Conservation (phyloP, 345 rosid species). For the Eucalyptus curtisii region DNA sequence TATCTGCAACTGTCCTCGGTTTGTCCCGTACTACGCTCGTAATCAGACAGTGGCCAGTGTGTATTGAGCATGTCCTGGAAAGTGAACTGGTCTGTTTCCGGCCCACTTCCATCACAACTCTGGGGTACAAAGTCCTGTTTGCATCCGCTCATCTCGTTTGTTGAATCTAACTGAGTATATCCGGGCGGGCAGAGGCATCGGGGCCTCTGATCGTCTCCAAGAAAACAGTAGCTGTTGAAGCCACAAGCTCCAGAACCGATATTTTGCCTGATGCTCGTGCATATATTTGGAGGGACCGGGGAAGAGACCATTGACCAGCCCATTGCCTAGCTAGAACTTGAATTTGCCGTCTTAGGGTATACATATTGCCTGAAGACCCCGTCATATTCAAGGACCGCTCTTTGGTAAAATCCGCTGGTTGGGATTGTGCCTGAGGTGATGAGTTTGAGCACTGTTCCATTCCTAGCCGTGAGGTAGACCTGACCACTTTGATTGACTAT, state of each 20-base stretch:
- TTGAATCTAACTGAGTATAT: too few relatives aligned
- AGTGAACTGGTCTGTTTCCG: too few relatives aligned
- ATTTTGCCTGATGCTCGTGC: neutral
- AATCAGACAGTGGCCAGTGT: too few relatives aligned
- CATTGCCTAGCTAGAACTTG: neutral
- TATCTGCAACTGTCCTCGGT: too few relatives aligned
- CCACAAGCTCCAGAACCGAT: conserved; percentile 14
- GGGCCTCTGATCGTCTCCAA: too few relatives aligned
- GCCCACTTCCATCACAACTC: too few relatives aligned
- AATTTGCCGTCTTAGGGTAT: conserved; percentile 17
- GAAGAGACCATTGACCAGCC: conserved; percentile 6
- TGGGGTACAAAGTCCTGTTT: too few relatives aligned
- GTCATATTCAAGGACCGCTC: conserved; percentile 37
- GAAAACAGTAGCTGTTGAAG: too few relatives aligned
- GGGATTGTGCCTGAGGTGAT: neutral
- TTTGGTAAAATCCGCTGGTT: conserved; percentile 7
- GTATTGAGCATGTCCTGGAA: too few relatives aligned
- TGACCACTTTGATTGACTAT: conserved; percentile 34
- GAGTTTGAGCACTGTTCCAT: neutral
- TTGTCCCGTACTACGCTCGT: fast-evolving
- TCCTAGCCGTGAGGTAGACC: conserved; percentile 9
- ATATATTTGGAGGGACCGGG: conserved; percentile 19
- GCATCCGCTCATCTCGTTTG: too few relatives aligned
- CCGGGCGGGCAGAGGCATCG: too few relatives aligned
- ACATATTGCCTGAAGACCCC: conserved; percentile 44